A percentile compares a stretch with the other conserved stretches of the same genome.
phyloP scores from a whole-genome alignment of 805 yeast genomes.

The Wickerhamiella occidentalis region DNA sequence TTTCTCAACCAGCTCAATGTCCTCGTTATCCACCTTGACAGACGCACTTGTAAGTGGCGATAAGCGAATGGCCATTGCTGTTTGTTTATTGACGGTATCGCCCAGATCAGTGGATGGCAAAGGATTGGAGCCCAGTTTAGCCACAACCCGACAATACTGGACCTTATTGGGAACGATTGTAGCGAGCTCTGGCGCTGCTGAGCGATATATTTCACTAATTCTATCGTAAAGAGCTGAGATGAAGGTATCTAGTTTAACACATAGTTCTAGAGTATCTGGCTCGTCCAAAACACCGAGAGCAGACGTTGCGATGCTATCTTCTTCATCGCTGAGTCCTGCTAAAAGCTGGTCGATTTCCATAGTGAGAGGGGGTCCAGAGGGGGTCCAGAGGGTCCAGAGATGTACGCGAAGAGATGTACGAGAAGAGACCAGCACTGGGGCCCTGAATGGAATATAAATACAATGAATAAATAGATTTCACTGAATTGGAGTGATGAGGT shows the following conservation, averaged over 20 bases:
- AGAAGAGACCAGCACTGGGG: no score
- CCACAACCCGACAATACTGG: constrained; percentile 46
- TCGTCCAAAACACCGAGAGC: constrained; percentile 28
- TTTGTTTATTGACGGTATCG: constrained; percentile 47
- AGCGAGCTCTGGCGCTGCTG: constrained; percentile 61
- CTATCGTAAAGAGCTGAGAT: constrained; percentile 38
- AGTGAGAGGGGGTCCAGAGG: no score
- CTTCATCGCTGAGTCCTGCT: constrained; percentile 29
- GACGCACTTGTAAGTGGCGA: constrained; percentile 19
- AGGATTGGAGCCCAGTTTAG: constrained; percentile 33
- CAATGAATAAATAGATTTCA: no score
- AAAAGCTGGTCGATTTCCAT: constrained; percentile 28
- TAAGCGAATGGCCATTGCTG: constrained; percentile 56
- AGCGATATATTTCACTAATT: constrained; percentile 41
- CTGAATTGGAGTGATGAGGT: no score
- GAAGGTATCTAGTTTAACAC: constrained; percentile 42
- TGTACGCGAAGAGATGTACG: no score
- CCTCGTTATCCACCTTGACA: constrained; percentile 28
- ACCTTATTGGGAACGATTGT: constrained; percentile 48
- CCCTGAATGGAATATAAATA: no score
- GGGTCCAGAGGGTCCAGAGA: no score
- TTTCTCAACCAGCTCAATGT: constrained; percentile 24
- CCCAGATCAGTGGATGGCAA: neutral
- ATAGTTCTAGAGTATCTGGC: constrained; percentile 27
- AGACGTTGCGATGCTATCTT: constrained; percentile 6